Evolutionary conservation across 371 early-diverging fungal species (phyloP), one percentile per base, ranked within the genome.

Genomic region (Mortierella polycephala): DNA sequence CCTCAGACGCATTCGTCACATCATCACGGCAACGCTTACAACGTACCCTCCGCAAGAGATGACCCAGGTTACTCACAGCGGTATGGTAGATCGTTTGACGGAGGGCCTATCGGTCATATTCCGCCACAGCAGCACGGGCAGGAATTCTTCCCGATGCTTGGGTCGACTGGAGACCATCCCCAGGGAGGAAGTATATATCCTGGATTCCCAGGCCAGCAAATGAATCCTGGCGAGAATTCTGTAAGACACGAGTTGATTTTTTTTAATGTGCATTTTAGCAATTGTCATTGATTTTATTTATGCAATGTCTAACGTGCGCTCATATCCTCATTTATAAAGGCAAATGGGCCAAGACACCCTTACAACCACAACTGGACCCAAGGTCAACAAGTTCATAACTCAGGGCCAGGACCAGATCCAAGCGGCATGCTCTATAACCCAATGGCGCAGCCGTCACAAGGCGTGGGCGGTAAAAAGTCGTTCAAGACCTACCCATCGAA

Each of bases 351-450:
- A 23, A 45, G 75, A 13, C 64, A 54, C 41, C 57, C 60, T 21
- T 58, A 61, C 21, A 68, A 55, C 49, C 69, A 69, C 45, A 74
- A 67, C 61, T 74, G 74, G 74, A 60, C 50, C 9, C 69, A 62
- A 50, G 64, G 64, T 39, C 62, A 53, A 21, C 54, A 45, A 9
- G 52, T n/a, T n/a, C n/a, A 40, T 16, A 11, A 37, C 45, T n/a
- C 59, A 11, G 40, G 21, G 16, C 73, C 61, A n/a, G 73, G 59
- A 5, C 49, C 45, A 16, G 74, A 73, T 47, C 64, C 63, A 52
- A 12, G 58, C 21, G 12, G 37, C 11, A 73, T 67, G 54, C 57
- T 58, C 6, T 69, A 60, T 41, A 74, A 65, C 23, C 62, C 62
- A 18, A 30, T 14, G 9, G 42, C 37, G 5, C 71, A 64, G 39